phyloP scores from a whole-genome alignment of 306 rosid genomes.

The Calophaca sinica region DNA sequence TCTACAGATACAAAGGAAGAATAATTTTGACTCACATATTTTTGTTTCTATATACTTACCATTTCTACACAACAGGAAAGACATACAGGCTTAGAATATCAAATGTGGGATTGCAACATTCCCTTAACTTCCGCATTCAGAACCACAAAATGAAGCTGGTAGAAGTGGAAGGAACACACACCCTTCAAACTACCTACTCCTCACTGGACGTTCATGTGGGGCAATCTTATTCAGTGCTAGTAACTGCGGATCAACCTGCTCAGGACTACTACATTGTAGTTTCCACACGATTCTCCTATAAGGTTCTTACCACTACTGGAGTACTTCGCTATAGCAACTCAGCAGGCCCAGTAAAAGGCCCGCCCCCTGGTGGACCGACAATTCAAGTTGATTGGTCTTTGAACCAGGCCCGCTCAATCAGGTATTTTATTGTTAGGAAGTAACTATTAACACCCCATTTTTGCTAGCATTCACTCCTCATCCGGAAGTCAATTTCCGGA shows the following conservation, averaged over 20 bases:
- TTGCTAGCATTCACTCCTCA: too few relatives aligned
- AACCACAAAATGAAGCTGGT: conserved; percentile 84
- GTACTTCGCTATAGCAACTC: conserved; percentile 86
- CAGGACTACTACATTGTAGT: conserved; percentile 81
- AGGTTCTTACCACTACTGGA: conserved; percentile 71
- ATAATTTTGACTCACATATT: background rate
- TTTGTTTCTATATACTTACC: background rate
- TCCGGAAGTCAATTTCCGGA: too few relatives aligned
- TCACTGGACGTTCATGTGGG: conserved; percentile 92
- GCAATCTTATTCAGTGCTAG: conserved; percentile 86
- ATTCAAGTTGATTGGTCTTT: conserved; percentile 97
- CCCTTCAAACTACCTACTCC: conserved; percentile 83
- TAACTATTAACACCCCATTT: too few relatives aligned
- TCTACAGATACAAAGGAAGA: too few relatives aligned
- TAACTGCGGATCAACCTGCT: conserved; percentile 89
- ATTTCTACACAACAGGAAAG: conserved; percentile 68
- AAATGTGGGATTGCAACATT: conserved; percentile 84
- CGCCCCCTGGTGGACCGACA: conserved; percentile 98
- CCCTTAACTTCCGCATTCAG: conserved; percentile 91
- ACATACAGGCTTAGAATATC: conserved; percentile 95
- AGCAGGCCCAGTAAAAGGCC: conserved; percentile 78
- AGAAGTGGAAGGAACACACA: conserved; percentile 97
- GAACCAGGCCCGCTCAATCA: conserved; percentile 97
- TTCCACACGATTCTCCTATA: conserved; percentile 73
- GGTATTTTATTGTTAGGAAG: conserved; percentile 67